phyloP scores from a whole-genome alignment of 164 flowering plant species.

The Umbilicus rupestris region DNA sequence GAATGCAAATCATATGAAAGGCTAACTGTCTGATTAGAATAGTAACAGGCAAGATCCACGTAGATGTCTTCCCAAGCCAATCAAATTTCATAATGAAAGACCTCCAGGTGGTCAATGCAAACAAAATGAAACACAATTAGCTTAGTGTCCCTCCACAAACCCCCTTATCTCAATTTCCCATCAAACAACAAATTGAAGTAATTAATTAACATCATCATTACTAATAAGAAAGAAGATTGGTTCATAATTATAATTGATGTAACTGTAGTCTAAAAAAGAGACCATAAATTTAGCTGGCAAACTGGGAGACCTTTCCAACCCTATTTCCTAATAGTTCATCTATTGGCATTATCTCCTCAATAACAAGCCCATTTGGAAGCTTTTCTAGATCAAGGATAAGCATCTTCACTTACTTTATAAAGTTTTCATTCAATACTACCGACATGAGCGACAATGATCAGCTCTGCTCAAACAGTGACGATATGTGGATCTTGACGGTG shows the following conservation, averaged over 20 bases:
- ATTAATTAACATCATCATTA: not conserved
- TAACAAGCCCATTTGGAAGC: not conserved
- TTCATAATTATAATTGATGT: too few species aligned
- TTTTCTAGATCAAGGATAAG: not conserved
- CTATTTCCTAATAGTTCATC: constrained; percentile 1
- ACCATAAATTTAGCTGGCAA: too few species aligned
- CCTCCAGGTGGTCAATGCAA: not conserved
- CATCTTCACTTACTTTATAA: not conserved
- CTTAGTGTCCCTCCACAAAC: constrained; percentile 6
- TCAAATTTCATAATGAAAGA: not conserved
- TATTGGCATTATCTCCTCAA: not conserved
- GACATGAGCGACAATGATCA: not conserved
- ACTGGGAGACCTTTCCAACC: not conserved
- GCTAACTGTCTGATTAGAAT: not conserved
- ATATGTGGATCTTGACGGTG: constrained; percentile 1
- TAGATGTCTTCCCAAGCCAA: not conserved
- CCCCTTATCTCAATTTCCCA: not conserved
- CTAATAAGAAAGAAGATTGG: too few species aligned
- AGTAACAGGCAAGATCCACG: not conserved
- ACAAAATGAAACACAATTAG: not conserved
- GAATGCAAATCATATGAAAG: not conserved
- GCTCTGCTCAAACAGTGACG: constrained; percentile 1
- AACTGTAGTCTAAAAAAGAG: too few species aligned
- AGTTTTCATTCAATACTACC: constrained; percentile 2
- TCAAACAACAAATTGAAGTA: not conserved